Conservation (phyloP, 2,329 filamentous ascomycete species). For the Neocucurbitaria cava region DNA sequence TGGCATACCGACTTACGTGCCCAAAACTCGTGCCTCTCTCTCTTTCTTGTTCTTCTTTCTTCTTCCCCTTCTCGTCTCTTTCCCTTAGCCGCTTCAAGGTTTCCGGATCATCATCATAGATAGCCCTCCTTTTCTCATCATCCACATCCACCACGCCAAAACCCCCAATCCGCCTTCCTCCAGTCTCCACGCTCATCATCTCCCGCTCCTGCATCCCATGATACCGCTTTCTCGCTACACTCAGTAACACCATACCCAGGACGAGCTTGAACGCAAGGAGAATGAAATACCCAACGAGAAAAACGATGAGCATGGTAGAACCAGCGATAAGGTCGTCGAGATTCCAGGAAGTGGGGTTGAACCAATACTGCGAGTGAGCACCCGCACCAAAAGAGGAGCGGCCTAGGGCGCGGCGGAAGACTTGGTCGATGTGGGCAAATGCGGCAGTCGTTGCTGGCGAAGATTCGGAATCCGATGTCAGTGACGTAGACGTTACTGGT, state of each 20-base stretch:
- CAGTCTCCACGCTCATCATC: conserved; percentile 63
- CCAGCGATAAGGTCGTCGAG: conserved; percentile 77
- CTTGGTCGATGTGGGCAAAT: conserved; percentile 77
- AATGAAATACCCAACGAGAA: conserved; percentile 83
- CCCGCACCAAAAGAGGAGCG: conserved; percentile 68
- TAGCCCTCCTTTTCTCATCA: conserved; percentile 83
- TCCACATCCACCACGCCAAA: conserved; percentile 88
- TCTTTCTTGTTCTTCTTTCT: conserved; percentile 62
- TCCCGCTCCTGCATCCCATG: conserved; percentile 78
- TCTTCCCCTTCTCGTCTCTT: conserved; percentile 67
- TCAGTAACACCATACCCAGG: conserved; percentile 85
- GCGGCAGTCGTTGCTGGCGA: conserved; percentile 80
- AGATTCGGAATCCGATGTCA: conserved; percentile 63
- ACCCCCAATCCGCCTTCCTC: conserved; percentile 77
- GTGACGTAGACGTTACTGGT: conserved; percentile 69
- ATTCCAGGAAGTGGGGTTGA: conserved; percentile 55
- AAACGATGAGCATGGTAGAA: conserved; percentile 83
- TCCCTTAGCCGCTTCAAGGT: conserved; percentile 68
- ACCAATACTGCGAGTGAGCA: conserved; percentile 41
- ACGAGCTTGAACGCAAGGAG: conserved; percentile 82
- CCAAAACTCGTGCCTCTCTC: conserved; percentile 65
- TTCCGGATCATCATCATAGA: conserved; percentile 85
- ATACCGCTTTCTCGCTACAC: conserved; percentile 80
- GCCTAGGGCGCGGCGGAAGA: conserved; percentile 79
- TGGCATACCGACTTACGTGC: conserved; percentile 81